These are phyloP conservation scores for Colletotrichum sidae DNA, from an alignment of 2,329 filamentous ascomycete species.

Conservation along the genomic window DNA sequence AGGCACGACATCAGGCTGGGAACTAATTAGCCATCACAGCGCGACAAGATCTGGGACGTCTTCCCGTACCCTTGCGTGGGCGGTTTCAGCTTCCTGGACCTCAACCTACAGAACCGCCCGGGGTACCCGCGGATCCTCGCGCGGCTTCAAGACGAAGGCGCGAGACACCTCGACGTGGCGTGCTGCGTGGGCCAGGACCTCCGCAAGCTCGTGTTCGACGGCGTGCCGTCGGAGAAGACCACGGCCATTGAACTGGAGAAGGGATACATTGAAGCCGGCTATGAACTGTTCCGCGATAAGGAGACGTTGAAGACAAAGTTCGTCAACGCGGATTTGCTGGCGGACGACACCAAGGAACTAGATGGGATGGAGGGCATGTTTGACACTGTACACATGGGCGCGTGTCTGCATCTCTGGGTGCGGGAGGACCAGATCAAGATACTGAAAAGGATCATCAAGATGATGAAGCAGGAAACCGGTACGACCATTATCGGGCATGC, in stretches of 20 bases:
- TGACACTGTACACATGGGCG: constrained; percentile 42
- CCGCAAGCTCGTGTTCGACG: constrained; percentile 42
- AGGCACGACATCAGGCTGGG: no score
- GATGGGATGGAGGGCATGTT: constrained; percentile 33
- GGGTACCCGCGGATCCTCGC: constrained; percentile 37
- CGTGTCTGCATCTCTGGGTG: constrained; percentile 42
- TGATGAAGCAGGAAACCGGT: constrained; percentile 28
- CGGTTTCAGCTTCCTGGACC: constrained; percentile 36
- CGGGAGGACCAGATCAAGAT: constrained; percentile 38
- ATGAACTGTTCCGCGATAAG: constrained; percentile 43
- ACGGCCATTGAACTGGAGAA: constrained; percentile 41
- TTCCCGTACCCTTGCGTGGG: constrained; percentile 38
- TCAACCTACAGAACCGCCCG: constrained; percentile 21
- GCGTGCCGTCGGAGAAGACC: constrained; percentile 39
- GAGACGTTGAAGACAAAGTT: constrained; percentile 40
- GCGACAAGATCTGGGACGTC: constrained; percentile 34
- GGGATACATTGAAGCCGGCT: constrained; percentile 40
- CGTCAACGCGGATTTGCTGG: constrained; percentile 40
- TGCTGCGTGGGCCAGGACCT: constrained; percentile 46
- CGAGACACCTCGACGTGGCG: constrained; percentile 43
- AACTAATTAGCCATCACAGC: neutral
- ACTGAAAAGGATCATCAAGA: constrained; percentile 22
- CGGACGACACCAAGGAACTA: constrained; percentile 37
- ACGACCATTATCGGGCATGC: constrained; percentile 33
- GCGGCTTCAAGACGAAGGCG: constrained; percentile 30